Conservation (phyloP, 345 rosid genomes). For the Lepidium didymum region DNA sequence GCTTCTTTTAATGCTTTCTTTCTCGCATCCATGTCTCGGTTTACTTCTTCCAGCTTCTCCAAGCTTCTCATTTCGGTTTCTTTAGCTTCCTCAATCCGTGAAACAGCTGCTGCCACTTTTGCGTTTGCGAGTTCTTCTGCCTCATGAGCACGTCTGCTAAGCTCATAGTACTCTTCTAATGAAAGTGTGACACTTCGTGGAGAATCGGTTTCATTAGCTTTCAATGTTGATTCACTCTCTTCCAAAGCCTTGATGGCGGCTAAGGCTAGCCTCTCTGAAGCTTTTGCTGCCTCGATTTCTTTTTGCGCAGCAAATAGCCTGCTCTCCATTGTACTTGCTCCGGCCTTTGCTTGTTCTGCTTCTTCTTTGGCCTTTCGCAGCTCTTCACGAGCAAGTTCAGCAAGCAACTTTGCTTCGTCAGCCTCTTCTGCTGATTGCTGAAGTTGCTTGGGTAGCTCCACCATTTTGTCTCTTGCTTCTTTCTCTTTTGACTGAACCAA, state of each 20-base stretch:
- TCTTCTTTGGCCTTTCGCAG: constrained; percentile 67
- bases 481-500: constrained; percentile 58
- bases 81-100: constrained; percentile 71
- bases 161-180: constrained; percentile 80
- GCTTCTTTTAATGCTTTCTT: constrained; percentile 66
- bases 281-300: constrained; percentile 83
- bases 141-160: constrained; percentile 75
- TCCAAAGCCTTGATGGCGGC: constrained; percentile 77
- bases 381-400: constrained; percentile 67
- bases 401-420: constrained; percentile 62
- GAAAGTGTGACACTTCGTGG: constrained; percentile 62
- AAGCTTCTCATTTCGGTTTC: constrained; percentile 51
- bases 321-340: constrained; percentile 61
- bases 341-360: constrained; percentile 76
- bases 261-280: constrained; percentile 75
- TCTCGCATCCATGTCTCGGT: constrained; percentile 48
- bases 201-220: constrained; percentile 28
- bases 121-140: constrained; percentile 72
- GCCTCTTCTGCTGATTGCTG: constrained; percentile 71
- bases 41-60: constrained; percentile 59
- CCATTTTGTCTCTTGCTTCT: constrained; percentile 57
- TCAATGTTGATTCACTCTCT: constrained; percentile 62
- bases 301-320: constrained; percentile 65
- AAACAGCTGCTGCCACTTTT: constrained; percentile 67
- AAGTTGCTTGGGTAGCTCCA: constrained; percentile 64